Evolutionary conservation across 139 green algal species (phyloP), one percentile per base, ranked within the genome.

Genomic region (Medakamo hakoo): DNA sequence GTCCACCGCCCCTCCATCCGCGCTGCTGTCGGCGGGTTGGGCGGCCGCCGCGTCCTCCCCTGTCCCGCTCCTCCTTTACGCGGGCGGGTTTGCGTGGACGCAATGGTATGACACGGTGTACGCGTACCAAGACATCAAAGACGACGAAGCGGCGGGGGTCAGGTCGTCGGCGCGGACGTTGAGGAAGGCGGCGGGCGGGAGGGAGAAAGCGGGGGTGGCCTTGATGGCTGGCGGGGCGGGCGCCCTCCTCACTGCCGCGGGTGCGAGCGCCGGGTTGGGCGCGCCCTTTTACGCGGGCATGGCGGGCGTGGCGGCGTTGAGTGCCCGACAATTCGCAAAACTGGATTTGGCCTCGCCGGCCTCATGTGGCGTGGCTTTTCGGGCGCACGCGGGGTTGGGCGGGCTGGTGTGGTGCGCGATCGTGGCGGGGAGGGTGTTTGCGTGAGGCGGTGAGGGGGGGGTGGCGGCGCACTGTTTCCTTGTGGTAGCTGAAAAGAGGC

Each of bases 91-190:
- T 0, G 76, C 59, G 56, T 99, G 93, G 93, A 97, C 90, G 9
- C 73, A 98, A 2, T 79, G 95, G 5, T 99, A 99, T 63, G 93
- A 99, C 78, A 98, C 93, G 5, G 94, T 99, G 32, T 99, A 99
- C 64, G 93, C 93, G 0, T 87, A 97, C 64, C 92, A 98, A 76
- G 86, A 52, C 16, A 16, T 16, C 9, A 16, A 9, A 21, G 9
- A 52, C 26, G 40, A 52, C 18, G n/a, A 27, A 14, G 55, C 55
- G n/a, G 55, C 23, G 55, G 23, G 55, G 14, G 22, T 59, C 16
- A 9, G 55, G 23, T 59, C n/a, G 55, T 26, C 23, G 14, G 23
- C 55, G 55, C 23, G 40, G 9, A 16, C 40, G 40, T 16, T 52
- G 40, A 71, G 55, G 56, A 25, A 9, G 66, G 40, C 40, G 40